phyloP scores from a whole-genome alignment of 805 yeast species.

The Cyberlindnera mycetangii region DNA sequence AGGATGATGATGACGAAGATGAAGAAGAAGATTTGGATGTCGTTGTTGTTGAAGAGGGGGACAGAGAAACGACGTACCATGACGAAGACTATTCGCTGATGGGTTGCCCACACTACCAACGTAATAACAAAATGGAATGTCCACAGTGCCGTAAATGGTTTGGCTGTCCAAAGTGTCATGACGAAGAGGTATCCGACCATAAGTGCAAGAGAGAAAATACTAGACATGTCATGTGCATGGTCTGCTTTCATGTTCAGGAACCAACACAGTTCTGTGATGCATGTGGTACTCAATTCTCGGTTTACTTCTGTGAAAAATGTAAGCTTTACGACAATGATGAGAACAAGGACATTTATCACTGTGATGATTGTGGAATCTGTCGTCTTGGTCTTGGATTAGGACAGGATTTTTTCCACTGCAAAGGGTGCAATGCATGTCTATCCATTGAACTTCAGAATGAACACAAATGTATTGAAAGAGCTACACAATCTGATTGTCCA shows the following conservation, averaged over 20 bases:
- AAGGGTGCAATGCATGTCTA: constrained; percentile 84
- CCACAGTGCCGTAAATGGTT: constrained; percentile 71
- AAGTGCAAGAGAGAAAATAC: constrained; percentile 58
- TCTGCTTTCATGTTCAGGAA: constrained; percentile 69
- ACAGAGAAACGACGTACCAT: constrained; percentile 46
- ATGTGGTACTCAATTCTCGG: constrained; percentile 67
- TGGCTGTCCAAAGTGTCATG: constrained; percentile 86
- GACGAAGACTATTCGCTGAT: constrained; percentile 41
- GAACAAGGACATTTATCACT: constrained; percentile 81
- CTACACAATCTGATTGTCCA: constrained; percentile 90
- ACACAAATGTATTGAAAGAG: constrained; percentile 81
- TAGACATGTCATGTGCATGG: constrained; percentile 75
- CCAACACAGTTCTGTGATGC: constrained; percentile 67
- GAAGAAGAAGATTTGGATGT: constrained; percentile 18
- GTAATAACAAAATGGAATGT: constrained; percentile 84
- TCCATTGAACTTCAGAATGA: constrained; percentile 72
- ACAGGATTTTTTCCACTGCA: constrained; percentile 88
- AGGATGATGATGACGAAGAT: constrained; percentile 10
- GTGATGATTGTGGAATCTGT: constrained; percentile 91
- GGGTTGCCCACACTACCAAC: constrained; percentile 82
- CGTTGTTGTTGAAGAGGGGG: constrained; percentile 43
- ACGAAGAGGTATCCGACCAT: constrained; percentile 50
- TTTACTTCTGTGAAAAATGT: constrained; percentile 76
- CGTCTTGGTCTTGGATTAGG: constrained; percentile 85
- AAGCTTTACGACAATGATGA: constrained; percentile 81